Conservation (phyloP, 2,329 filamentous ascomycete species). For the Alternaria postmessia region DNA sequence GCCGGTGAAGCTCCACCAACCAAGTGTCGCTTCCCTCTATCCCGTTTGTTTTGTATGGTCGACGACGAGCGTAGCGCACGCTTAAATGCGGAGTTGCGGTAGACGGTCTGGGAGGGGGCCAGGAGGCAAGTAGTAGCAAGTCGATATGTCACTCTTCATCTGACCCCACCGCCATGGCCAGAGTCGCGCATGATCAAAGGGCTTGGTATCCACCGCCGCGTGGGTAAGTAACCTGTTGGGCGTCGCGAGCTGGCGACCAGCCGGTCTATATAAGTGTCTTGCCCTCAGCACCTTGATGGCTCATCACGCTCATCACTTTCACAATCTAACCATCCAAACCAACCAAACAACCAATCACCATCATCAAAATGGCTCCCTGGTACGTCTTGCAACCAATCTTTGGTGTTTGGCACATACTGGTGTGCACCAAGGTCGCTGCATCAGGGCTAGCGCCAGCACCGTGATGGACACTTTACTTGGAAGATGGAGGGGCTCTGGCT, state of each 20-base stretch:
- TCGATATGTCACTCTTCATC: constrained; percentile 16
- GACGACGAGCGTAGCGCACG: not conserved
- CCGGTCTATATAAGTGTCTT: constrained; percentile 25
- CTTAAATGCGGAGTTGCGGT: not conserved
- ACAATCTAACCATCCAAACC: constrained; percentile 10
- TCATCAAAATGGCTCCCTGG: constrained; percentile 36
- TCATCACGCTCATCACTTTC: constrained; percentile 17
- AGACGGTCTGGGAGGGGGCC: not conserved
- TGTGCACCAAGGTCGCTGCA: not conserved
- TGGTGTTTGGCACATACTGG: not conserved
- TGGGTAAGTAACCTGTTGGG: not conserved
- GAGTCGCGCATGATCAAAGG: constrained; percentile 13
- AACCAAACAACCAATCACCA: constrained; percentile 19
- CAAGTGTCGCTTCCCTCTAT: not conserved
- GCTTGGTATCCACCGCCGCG: constrained; percentile 1
- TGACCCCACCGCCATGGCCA: constrained; percentile 5
- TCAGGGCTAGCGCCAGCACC: constrained; percentile 24
- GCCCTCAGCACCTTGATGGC: constrained; percentile 36
- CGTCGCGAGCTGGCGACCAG: not conserved
- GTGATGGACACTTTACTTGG: constrained; percentile 25
- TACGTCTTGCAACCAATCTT: constrained; percentile 17
- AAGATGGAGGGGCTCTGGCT: constrained; percentile 8
- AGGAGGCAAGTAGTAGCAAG: not conserved
- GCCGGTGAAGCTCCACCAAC: constrained; percentile 1
- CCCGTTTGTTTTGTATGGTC: not conserved